phyloP scores from a whole-genome alignment of 306 rosid genomes.

The Sicyos edulis region DNA sequence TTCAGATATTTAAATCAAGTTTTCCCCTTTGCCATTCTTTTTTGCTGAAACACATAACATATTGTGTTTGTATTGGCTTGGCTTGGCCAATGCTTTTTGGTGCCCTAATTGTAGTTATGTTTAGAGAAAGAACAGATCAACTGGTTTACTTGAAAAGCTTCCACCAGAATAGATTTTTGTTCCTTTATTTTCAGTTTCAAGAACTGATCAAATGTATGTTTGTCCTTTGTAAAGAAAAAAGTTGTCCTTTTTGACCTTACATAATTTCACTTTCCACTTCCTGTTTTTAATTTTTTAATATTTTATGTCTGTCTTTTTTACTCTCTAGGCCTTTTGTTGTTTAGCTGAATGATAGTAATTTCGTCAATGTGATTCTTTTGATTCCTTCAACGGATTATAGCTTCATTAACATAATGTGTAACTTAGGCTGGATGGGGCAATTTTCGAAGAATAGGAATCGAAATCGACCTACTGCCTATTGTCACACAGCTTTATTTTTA shows the following conservation, averaged over 20 bases:
- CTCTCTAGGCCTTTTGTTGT: not conserved
- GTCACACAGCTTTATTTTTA: too few species aligned
- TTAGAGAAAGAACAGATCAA: slow-evolving; percentile 17
- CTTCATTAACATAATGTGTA: too few species aligned
- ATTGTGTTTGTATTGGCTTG: not conserved
- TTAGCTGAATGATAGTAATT: not conserved
- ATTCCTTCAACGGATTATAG: too few species aligned
- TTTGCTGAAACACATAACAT: slow-evolving; percentile 12
- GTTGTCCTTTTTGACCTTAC: not conserved
- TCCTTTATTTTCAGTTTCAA: slow-evolving; percentile 2
- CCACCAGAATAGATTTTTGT: slow-evolving; percentile 9
- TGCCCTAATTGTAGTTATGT: slow-evolving; percentile 13
- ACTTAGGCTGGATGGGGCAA: too few species aligned
- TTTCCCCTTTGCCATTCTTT: not conserved
- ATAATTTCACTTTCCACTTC: not conserved
- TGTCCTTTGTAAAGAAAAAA: not conserved
- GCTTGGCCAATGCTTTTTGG: slow-evolving; percentile 7
- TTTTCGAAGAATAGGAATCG: too few species aligned
- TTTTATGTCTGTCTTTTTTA: not conserved
- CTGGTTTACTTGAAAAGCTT: slow-evolving; percentile 8
- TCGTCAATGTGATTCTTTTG: not conserved
- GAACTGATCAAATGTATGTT: not conserved
- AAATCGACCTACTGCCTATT: too few species aligned
- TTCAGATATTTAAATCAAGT: slow-evolving; percentile 15
- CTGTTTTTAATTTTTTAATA: not conserved